A percentile compares a stretch with the other conserved stretches of the same genome.
Conservation (phyloP, 2,329 filamentous ascomycete genomes). For the Coniella lustricola region DNA sequence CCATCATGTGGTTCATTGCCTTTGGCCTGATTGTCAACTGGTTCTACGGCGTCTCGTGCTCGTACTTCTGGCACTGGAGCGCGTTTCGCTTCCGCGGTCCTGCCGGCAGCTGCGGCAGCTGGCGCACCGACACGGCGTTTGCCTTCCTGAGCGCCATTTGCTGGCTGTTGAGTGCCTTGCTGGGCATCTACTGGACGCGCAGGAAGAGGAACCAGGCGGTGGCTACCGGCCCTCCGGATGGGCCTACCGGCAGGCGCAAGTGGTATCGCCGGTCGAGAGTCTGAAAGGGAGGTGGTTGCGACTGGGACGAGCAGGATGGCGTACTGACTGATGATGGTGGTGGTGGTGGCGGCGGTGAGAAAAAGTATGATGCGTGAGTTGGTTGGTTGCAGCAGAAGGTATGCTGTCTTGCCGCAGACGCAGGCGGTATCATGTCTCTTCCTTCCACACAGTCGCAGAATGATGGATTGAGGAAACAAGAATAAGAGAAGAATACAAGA, state of each 20-base stretch:
- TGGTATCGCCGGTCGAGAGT: slow-evolving; percentile 39
- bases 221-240: slow-evolving; percentile 22
- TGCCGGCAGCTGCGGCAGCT: slow-evolving; percentile 59
- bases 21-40: slow-evolving; percentile 60
- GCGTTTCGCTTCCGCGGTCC: slow-evolving; percentile 41
- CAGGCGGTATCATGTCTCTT: too few relatives aligned
- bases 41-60: slow-evolving; percentile 33
- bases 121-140: slow-evolving; percentile 67
- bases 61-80: slow-evolving; percentile 53
- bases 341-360: too few relatives aligned
- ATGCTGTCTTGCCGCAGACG: too few relatives aligned
- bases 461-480: too few relatives aligned
- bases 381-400: too few relatives aligned
- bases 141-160: slow-evolving; percentile 62
- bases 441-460: too few relatives aligned
- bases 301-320: too few relatives aligned
- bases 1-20: slow-evolving; percentile 61
- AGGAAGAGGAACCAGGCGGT: slow-evolving; percentile 29
- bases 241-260: slow-evolving; percentile 30
- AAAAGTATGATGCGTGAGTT: too few relatives aligned
- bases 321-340: too few relatives aligned
- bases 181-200: slow-evolving; percentile 50
- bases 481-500: too few relatives aligned
- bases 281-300: slow-evolving; percentile 27
- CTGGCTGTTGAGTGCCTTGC: slow-evolving; percentile 59